These are phyloP conservation scores for Dactylellina haptotyla DNA, from an alignment of 2,329 filamentous ascomycete species.

Conservation along the genomic window DNA sequence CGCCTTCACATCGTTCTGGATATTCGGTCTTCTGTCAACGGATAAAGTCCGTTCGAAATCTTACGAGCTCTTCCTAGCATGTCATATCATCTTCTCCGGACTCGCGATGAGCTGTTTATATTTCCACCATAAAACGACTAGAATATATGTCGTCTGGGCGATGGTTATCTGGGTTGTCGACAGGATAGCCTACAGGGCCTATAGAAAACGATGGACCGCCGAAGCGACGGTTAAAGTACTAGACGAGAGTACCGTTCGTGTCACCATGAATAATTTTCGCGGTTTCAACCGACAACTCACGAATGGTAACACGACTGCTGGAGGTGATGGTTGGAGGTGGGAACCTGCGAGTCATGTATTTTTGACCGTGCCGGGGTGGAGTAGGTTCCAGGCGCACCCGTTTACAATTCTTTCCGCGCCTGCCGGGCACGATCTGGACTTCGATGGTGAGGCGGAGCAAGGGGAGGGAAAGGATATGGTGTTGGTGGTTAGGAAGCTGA, in stretches of 20 bases:
- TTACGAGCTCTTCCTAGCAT: constrained; percentile 72
- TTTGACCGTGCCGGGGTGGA: constrained; percentile 69
- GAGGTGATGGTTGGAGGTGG: constrained; percentile 63
- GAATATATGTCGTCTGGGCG: constrained; percentile 67
- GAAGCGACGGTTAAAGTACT: constrained; percentile 16
- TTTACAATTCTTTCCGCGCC: constrained; percentile 74
- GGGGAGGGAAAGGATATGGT: constrained; percentile 57
- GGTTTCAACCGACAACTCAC: not conserved
- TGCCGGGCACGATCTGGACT: constrained; percentile 59
- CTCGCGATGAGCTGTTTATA: constrained; percentile 69
- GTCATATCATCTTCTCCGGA: constrained; percentile 70
- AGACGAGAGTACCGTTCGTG: constrained; percentile 36
- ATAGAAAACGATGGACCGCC: constrained; percentile 27
- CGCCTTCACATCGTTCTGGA: constrained; percentile 58
- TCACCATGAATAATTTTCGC: constrained; percentile 21
- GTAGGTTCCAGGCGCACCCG: constrained; percentile 70
- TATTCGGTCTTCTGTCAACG: constrained; percentile 61
- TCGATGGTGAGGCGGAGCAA: not conserved
- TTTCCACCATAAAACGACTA: constrained; percentile 68
- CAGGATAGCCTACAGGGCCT: constrained; percentile 64
- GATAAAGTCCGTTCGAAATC: constrained; percentile 70
- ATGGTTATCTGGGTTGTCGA: constrained; percentile 70
- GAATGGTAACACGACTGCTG: not conserved
- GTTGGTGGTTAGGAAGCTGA: constrained; percentile 70
- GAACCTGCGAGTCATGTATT: constrained; percentile 72